Evolutionary conservation across 805 yeast species (phyloP), one percentile per base, ranked within the genome.

Genomic region (Tetrapisispora fleetii): DNA sequence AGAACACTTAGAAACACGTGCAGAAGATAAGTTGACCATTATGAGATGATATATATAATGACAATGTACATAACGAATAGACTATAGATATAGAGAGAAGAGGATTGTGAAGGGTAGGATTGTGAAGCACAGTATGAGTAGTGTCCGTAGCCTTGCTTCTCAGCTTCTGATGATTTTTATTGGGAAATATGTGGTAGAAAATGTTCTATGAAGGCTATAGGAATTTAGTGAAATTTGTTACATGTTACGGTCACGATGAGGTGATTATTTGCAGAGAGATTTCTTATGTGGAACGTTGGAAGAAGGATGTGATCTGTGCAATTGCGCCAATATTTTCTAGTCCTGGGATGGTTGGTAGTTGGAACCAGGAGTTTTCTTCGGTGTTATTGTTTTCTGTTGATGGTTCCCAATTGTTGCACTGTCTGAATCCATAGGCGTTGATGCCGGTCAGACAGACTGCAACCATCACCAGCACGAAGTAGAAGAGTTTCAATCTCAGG

Each of bases 391-490:
- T 4, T 32, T 48, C 50, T 9, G 50, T 45, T 13, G 45, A 48
- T 17, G 67, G 67, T 27, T 95, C 87, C 67, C 90, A 91, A 68
- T 85, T 87, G 64, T 90, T 97, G 67, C 97, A 88, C 58, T 86
- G 77, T 24, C 95, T 85, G 67, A 86, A 91, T 0, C 97, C 97
- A 70, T 87, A 72, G 1, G 95, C 83, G 63, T 91, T 91, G 45
- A 95, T 86, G 41, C 81, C 60, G 0, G 93, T 84, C 52, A 91
- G 72, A 2, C 80, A 76, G 10, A 86, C 63, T 0, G 95, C 89
- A 48, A 90, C 79, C 4, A 69, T 62, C 4, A 85, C 82, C 40
- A 86, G 65, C 27, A 82, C 69, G 53, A 83, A 69, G 58, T 83
- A 76, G 39, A 85, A 69, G 54, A 91, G 76, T 60, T 88, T 81